Evolutionary conservation across 306 rosid species (phyloP).

Genomic region (Bauhinia variegata): DNA sequence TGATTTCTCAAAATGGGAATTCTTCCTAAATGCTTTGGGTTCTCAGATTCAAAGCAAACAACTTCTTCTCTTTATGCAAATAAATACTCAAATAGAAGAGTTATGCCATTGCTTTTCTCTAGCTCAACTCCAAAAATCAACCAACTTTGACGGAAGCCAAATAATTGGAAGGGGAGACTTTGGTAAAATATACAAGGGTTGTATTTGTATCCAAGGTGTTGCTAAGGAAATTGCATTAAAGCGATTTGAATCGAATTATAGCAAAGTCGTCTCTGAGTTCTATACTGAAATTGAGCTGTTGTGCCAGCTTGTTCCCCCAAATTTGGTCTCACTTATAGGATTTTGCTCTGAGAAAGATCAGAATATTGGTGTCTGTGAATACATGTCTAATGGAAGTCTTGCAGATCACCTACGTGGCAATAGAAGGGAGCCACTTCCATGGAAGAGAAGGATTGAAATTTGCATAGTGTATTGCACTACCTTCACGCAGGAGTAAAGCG

Average conservation of each 20-base stretch:
- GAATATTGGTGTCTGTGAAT: constrained; percentile 32
- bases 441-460: constrained; percentile 37
- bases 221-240: neutral
- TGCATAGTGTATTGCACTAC: constrained; percentile 38
- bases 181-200: constrained; percentile 16
- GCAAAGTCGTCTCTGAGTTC: neutral
- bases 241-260: neutral
- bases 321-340: constrained; percentile 12
- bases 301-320: constrained; percentile 31
- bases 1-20: neutral
- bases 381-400: constrained; percentile 27
- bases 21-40: neutral
- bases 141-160: constrained; percentile 22
- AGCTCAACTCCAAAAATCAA: constrained; percentile 21
- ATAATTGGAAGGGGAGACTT: neutral
- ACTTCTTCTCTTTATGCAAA: neutral
- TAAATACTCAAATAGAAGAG: constrained; percentile 14
- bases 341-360: constrained; percentile 22
- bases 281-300: constrained; percentile 4
- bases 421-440: neutral
- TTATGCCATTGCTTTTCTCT: constrained; percentile 36
- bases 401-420: neutral
- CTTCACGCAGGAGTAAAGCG: too few relatives aligned
- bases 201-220: neutral
- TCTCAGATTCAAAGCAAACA: neutral